phyloP scores from a whole-genome alignment of 768 basidiomycete species.

The Suillus clintonianus region DNA sequence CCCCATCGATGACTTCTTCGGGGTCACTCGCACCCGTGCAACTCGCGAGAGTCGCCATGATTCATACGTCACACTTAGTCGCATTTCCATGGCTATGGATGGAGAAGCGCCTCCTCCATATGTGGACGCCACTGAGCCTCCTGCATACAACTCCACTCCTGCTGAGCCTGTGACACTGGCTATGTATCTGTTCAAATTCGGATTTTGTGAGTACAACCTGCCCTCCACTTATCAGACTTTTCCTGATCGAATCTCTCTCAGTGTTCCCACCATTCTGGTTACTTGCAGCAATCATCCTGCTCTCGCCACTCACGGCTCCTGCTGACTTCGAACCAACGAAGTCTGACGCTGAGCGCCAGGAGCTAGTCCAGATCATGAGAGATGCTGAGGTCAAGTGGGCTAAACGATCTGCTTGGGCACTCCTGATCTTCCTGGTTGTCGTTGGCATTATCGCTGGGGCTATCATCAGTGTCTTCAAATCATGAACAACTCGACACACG shows the following conservation, averaged over 20 bases:
- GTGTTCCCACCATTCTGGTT: slow-evolving; percentile 56
- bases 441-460: slow-evolving; percentile 7
- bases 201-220: slow-evolving; percentile 42
- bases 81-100: slow-evolving; percentile 10
- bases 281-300: slow-evolving; percentile 40
- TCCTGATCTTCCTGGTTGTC: slow-evolving; percentile 8
- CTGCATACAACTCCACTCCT: slow-evolving; percentile 32
- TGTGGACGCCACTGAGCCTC: slow-evolving; percentile 26
- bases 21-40: slow-evolving; percentile 20
- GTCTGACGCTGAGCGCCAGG: slow-evolving; percentile 34
- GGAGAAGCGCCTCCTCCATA: slow-evolving; percentile 31
- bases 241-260: slow-evolving; percentile 16
- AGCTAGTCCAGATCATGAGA: slow-evolving; percentile 34
- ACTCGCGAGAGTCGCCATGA: slow-evolving; percentile 37
- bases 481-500: not conserved
- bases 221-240: not conserved
- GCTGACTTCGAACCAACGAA: slow-evolving; percentile 30
- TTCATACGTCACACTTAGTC: slow-evolving; percentile 7
- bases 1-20: slow-evolving; percentile 31
- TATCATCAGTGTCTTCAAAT: slow-evolving; percentile 7
- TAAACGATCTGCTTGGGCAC: slow-evolving; percentile 28
- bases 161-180: slow-evolving; percentile 47
- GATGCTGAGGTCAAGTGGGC: slow-evolving; percentile 45
- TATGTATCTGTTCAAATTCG: slow-evolving; percentile 49
- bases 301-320: slow-evolving; percentile 42